Evolutionary conservation across 140 eudicot genomes (phyloP), one percentile per base, ranked within the genome.

Genomic region (Bidens hawaiensis): DNA sequence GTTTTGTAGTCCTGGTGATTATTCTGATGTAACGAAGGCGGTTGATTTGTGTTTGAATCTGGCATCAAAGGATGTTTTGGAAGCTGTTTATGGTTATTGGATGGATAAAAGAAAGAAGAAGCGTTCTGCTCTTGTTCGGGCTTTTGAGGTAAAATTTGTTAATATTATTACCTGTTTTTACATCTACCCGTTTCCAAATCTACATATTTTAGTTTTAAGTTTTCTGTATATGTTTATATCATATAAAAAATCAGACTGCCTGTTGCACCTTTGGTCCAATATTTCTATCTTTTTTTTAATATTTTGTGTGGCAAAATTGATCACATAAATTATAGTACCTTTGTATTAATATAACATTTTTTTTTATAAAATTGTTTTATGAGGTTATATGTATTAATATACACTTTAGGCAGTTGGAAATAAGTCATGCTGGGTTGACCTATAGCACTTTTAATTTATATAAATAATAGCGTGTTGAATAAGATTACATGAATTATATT

Each of bases 11-110:
- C 81, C 79, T 15, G 85, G 78, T 19, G 87, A 81, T 68, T 80
- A 62, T 53, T 48, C 75, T 36, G 82, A 86, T 55, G 83, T 62
- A 64, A 60, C 62, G 21, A 67, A 64, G 27, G 81, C 79, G 14
- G 79, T 55, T 62, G 82, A 75, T 31, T 73, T 69, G 36, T 82
- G 83, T 59, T 16, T 22, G 45, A 61, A 60, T 67, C 26, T 82
- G 28, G 96, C 77, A 27, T 63, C 81, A 15, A 75, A 56, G 66
- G 85, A 85, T n/a, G 73, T 82, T 60, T 61, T 83, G 11, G 95
- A 76, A 68, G 87, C 84, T 19, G 79, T 85, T 47, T 75, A 79
- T 62, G 68, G 64, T 46, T 85, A 87, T 57, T 91, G 99, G 99
- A 54, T 71, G 66, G 59, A 71, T 57, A 91, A 82, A 72, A 65